A percentile compares a stretch with the other conserved stretches of the same genome.
Evolutionary conservation across 306 rosid species (phyloP).

Genomic region (Dryas octopetala): DNA sequence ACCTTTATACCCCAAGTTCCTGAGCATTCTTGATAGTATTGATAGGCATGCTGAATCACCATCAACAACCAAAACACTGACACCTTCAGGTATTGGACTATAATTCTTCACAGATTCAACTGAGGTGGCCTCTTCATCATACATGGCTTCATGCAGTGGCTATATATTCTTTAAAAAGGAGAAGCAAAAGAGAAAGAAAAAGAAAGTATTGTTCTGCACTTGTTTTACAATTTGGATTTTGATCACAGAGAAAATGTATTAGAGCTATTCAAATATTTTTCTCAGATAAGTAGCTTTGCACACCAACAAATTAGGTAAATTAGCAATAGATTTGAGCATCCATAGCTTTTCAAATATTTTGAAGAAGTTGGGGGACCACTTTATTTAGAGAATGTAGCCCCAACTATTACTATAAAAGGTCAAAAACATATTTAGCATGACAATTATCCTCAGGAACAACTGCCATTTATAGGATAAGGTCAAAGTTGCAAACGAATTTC

Average conservation of each 20-base stretch:
- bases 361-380: background rate
- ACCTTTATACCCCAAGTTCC: constrained; percentile 48
- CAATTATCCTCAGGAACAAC: background rate
- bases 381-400: background rate
- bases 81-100: constrained; percentile 6
- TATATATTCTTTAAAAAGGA: background rate
- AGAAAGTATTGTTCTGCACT: background rate
- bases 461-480: background rate
- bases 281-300: too few species aligned
- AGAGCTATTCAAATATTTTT: background rate
- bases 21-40: constrained; percentile 37
- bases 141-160: background rate
- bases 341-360: background rate
- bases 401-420: background rate
- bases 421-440: background rate
- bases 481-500: background rate
- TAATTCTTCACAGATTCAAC: background rate
- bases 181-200: background rate
- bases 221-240: background rate
- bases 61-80: constrained; percentile 51
- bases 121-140: background rate
- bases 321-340: background rate
- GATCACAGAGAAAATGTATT: background rate
- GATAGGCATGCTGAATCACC: constrained; percentile 24
- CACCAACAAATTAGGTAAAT: background rate